Conservation (phyloP, 495 filamentous ascomycete species). For the Aspergillus sclerotioniger region DNA sequence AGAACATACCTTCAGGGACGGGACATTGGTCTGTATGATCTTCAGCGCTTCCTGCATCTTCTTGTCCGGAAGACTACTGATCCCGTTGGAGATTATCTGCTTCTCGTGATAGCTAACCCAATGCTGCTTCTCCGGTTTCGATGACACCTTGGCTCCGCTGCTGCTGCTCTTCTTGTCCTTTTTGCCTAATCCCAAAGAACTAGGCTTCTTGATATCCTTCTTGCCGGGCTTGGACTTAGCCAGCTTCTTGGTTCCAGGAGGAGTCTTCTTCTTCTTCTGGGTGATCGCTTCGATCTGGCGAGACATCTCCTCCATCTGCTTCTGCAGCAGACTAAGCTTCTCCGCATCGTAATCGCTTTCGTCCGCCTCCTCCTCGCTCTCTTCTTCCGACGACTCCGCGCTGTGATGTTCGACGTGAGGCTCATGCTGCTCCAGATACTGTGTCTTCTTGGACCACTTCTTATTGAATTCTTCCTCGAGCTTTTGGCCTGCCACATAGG, state of each 20-base stretch:
- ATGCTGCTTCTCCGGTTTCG: slow-evolving; percentile 49
- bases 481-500: slow-evolving; percentile 65
- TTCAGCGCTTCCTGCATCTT: slow-evolving; percentile 78
- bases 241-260: slow-evolving; percentile 57
- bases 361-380: slow-evolving; percentile 67
- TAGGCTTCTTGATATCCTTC: slow-evolving; percentile 54
- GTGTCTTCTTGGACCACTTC: slow-evolving; percentile 70
- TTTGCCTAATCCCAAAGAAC: slow-evolving; percentile 43
- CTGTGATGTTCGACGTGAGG: slow-evolving; percentile 55
- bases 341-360: slow-evolving; percentile 65
- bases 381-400: slow-evolving; percentile 55
- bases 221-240: slow-evolving; percentile 54
- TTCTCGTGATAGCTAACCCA: slow-evolving; percentile 74
- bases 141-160: not conserved
- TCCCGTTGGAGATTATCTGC: slow-evolving; percentile 78
- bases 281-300: slow-evolving; percentile 52
- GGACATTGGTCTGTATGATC: slow-evolving; percentile 86
- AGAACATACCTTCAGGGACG: slow-evolving; percentile 61
- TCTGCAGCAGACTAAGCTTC: slow-evolving; percentile 63
- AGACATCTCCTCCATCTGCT: slow-evolving; percentile 62
- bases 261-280: slow-evolving; percentile 62
- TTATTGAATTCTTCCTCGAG: slow-evolving; percentile 69
- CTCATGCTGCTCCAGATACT: slow-evolving; percentile 72
- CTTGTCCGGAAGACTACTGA: slow-evolving; percentile 67
- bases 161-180: slow-evolving; percentile 55